phyloP scores from a whole-genome alignment of 2,329 filamentous ascomycete species.

The Monosporascus sp. region DNA sequence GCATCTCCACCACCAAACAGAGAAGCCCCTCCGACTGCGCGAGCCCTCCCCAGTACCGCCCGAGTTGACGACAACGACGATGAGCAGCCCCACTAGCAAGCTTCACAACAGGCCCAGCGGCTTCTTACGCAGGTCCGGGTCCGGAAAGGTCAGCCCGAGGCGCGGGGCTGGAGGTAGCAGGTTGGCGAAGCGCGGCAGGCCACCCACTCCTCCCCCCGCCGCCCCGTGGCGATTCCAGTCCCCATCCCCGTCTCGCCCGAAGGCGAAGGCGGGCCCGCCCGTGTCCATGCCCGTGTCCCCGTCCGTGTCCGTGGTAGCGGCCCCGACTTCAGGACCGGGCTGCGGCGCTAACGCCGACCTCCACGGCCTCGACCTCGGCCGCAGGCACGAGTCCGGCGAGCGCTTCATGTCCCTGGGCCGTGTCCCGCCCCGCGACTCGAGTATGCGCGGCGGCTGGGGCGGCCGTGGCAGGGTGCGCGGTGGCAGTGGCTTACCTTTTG shows the following conservation, averaged over 20 bases:
- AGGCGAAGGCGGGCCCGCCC: slow-evolving; percentile 7
- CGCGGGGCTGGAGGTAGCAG: slow-evolving; percentile 3
- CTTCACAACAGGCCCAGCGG: slow-evolving; percentile 3
- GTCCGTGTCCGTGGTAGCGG: background rate
- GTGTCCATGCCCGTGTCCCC: slow-evolving; percentile 2
- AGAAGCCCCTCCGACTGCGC: slow-evolving; percentile 11
- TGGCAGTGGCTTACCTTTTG: background rate
- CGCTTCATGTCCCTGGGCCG: too few species aligned
- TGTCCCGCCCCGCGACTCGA: too few species aligned
- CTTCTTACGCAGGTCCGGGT: slow-evolving; percentile 1
- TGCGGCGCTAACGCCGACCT: background rate
- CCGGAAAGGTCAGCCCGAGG: too few species aligned
- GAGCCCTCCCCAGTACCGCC: slow-evolving; percentile 11
- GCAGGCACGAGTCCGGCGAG: too few species aligned
- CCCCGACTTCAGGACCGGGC: background rate
- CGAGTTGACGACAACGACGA: background rate
- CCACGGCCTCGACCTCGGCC: background rate
- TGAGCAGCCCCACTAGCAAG: background rate
- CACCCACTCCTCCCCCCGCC: slow-evolving; percentile 4
- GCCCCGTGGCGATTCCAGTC: background rate
- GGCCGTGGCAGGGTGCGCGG: background rate
- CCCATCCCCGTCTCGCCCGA: background rate
- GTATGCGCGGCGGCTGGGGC: background rate
- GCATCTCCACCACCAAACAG: slow-evolving; percentile 7
- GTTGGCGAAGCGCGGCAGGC: slow-evolving; percentile 14